These are phyloP conservation scores for Fonsecaea nubica DNA, from an alignment of 2,329 filamentous ascomycete species.

Conservation along the genomic window DNA sequence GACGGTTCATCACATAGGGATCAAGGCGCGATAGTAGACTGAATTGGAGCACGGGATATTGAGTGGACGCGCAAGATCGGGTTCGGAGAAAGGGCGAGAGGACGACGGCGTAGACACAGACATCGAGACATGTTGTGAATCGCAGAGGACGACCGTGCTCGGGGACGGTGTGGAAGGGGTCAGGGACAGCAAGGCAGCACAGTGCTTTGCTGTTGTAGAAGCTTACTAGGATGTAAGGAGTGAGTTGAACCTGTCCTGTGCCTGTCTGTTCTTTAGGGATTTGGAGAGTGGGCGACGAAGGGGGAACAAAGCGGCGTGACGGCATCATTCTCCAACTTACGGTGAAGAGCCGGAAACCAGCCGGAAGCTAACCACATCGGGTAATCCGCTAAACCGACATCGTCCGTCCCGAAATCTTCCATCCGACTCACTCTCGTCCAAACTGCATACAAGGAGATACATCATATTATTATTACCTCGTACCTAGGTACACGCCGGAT, in stretches of 20 bases:
- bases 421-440: background rate
- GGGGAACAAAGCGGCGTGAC: background rate
- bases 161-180: background rate
- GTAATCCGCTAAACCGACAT: background rate
- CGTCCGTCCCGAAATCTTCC: background rate
- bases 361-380: slow-evolving; percentile 1
- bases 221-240: background rate
- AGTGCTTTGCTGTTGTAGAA: slow-evolving; percentile 13
- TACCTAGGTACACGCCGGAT: background rate
- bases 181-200: slow-evolving; percentile 4
- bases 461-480: background rate
- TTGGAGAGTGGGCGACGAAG: slow-evolving; percentile 1
- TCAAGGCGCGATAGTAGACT: slow-evolving; percentile 7
- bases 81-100: slow-evolving; percentile 5
- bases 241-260: background rate
- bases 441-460: background rate
- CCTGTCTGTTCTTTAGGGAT: background rate
- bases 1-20: background rate
- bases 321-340: slow-evolving; percentile 9
- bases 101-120: slow-evolving; percentile 12
- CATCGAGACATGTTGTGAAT: slow-evolving; percentile 18
- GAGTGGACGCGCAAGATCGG: slow-evolving; percentile 5
- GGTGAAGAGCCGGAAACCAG: slow-evolving; percentile 6
- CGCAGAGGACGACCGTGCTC: slow-evolving; percentile 6
- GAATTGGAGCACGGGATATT: slow-evolving; percentile 4